Percentiles rank a stretch among this genome's conserved stretches.
Conservation (phyloP, 2,329 filamentous ascomycete genomes). For the Emydomyces testavorans region DNA sequence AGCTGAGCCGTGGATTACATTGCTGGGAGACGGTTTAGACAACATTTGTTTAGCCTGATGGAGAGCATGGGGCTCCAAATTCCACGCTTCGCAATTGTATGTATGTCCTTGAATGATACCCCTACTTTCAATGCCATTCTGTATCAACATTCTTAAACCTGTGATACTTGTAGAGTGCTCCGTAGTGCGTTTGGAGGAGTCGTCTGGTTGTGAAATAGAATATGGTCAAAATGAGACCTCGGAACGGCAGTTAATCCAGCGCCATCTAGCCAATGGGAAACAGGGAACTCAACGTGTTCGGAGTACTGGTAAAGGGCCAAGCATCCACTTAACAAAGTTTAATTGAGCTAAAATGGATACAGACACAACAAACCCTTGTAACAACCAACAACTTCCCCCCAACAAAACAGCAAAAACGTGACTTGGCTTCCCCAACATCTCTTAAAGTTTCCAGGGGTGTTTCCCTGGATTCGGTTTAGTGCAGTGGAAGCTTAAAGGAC, state of each 20-base stretch:
- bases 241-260: background rate
- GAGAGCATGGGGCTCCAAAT: no score
- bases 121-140: no score
- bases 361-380: background rate
- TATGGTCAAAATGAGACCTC: background rate
- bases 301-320: background rate
- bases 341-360: background rate
- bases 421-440: slow-evolving; percentile 8
- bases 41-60: no score
- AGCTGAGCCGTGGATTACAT: background rate
- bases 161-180: no score
- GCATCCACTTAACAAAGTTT: background rate
- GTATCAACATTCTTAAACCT: no score
- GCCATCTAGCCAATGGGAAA: background rate
- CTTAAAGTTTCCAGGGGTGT: background rate
- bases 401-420: slow-evolving; percentile 3
- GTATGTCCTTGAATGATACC: no score
- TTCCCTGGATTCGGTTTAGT: background rate
- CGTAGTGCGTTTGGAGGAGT: no score
- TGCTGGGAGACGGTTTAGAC: no score
- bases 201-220: background rate
- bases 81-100: slow-evolving; percentile 1
- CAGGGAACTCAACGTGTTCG: background rate
- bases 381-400: background rate
- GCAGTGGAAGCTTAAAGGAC: background rate